Conservation (phyloP, 1,284 basidiomycete species). For the Cryptococcus maquisensis region DNA sequence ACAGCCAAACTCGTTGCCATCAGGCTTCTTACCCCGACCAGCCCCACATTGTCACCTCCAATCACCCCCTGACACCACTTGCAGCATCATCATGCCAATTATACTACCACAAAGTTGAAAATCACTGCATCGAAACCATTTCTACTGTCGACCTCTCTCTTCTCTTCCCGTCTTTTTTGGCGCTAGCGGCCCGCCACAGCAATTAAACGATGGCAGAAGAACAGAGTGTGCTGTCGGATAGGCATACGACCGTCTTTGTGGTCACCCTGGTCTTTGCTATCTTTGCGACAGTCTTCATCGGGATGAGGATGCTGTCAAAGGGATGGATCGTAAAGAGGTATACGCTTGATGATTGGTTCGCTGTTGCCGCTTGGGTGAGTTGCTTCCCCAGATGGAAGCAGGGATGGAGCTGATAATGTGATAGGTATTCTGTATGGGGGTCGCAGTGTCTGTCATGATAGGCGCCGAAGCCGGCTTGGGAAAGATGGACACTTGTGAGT, state of each 20-base stretch:
- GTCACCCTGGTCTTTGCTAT: constrained; percentile 34
- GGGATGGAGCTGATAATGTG: constrained; percentile 1
- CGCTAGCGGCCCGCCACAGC: too few relatives aligned
- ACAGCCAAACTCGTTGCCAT: neutral
- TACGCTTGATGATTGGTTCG: constrained; percentile 39
- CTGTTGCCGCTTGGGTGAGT: constrained; percentile 44
- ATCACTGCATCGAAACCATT: neutral
- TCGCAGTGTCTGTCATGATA: constrained; percentile 33
- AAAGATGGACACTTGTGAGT: constrained; percentile 31
- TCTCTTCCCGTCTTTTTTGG: neutral
- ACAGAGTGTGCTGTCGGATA: neutral
- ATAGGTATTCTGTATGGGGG: constrained; percentile 33
- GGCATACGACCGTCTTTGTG: constrained; percentile 28
- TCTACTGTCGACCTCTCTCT: neutral
- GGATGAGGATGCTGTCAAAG: constrained; percentile 40
- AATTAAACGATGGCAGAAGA: too few relatives aligned
- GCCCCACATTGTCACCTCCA: too few relatives aligned
- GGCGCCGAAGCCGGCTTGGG: constrained; percentile 39
- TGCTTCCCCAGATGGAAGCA: neutral
- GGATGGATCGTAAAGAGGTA: constrained; percentile 35
- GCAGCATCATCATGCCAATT: too few relatives aligned
- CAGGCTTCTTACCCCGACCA: too few relatives aligned
- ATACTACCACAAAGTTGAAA: too few relatives aligned
- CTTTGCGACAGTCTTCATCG: constrained; percentile 38
- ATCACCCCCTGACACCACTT: neutral